Evolutionary conservation across 164 flowering plant species (phyloP), one percentile per base, ranked within the genome.

Genomic region (Stephania cephalantha): DNA sequence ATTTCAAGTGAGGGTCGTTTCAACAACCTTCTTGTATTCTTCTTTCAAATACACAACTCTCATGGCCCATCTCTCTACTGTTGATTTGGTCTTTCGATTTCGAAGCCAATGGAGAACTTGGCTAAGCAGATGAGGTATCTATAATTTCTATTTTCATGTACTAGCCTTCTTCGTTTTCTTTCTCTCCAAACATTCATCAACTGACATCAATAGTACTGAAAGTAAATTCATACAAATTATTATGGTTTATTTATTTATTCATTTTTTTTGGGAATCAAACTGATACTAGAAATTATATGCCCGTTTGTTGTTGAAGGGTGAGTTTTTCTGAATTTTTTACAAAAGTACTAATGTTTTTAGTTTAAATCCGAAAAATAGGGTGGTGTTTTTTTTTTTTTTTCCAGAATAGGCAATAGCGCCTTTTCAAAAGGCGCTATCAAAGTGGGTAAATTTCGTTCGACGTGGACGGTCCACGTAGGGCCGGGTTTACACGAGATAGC

Each of bases 261-360:
- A 2, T 35, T 35, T 35, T 35, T 35, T 2, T 35, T 35, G 42
- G 42, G 42, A 35, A 35, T 35, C 42, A 35, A 35, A 55, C 18
- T 55, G 1, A 55, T 2, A 15, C 17, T 15, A 17, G n/a, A 58
- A 7, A n/a, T 58, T 7, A 61, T 61, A 61, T 61, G 6, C 20
- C 7, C n/a, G 9, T 61, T 25, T 20, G 6, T 53, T 46, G 71
- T 78, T 64, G 52, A 68, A 84, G 83, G 77, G 83, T 76, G 75
- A 86, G 82, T 50, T 81, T 84, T 76, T 80, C 83, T 25, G 83
- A n/a, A n/a, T n/a, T n/a, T n/a, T n/a, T n/a, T n/a, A n/a, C n/a
- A n/a, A n/a, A n/a, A n/a, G n/a, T n/a, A n/a, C n/a, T n/a, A n/a
- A n/a, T n/a, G n/a, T n/a, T n/a, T n/a, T n/a, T n/a, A n/a, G n/a